Conservation (phyloP, 192 early-diverging fungal genomes). For the Backusella circina region DNA sequence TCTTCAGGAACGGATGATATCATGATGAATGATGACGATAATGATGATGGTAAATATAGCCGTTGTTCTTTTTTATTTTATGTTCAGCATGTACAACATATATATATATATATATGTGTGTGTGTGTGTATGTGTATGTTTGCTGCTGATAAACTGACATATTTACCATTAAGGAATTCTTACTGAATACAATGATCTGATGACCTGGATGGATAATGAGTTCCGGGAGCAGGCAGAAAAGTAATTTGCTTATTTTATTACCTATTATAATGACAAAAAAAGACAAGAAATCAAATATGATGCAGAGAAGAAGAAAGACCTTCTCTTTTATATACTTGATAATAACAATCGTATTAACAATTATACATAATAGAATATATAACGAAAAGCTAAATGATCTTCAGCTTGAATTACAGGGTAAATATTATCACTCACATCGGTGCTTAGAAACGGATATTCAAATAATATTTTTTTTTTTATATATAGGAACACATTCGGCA, state of each 20-base stretch:
- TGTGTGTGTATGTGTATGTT: background rate
- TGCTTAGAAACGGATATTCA: background rate
- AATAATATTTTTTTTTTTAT: background rate
- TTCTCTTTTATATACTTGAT: background rate
- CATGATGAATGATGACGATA: background rate
- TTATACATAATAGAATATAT: constrained; percentile 16
- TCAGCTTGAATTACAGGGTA: constrained; percentile 31
- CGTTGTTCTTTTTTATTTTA: background rate
- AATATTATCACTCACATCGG: background rate
- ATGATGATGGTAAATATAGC: background rate
- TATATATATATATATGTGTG: too few relatives aligned
- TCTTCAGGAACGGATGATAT: background rate
- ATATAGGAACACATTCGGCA: constrained; percentile 22
- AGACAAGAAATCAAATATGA: background rate
- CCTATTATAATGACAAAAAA: background rate
- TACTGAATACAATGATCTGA: constrained; percentile 15
- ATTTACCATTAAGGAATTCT: background rate
- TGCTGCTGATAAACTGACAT: background rate
- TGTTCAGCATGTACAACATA: background rate
- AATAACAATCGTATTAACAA: background rate
- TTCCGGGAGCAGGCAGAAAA: constrained; percentile 26
- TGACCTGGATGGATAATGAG: constrained; percentile 18
- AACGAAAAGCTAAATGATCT: constrained; percentile 20
- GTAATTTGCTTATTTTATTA: constrained; percentile 4
- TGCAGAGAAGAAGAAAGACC: background rate